Conservation (phyloP, 805 yeast genomes). For the Saccharomyces jurei region DNA sequence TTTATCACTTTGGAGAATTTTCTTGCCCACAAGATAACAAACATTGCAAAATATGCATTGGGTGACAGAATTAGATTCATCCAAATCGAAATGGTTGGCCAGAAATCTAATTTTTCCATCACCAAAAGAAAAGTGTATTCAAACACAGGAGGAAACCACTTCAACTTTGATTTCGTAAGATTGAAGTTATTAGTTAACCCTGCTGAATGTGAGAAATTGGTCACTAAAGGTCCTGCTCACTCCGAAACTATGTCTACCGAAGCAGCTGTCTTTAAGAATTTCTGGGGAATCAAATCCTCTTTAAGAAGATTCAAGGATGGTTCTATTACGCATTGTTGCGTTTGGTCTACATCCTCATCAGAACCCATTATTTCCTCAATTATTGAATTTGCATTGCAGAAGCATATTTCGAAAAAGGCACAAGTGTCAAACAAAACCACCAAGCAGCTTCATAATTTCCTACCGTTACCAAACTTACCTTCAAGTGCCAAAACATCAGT, state of each 20-base stretch:
- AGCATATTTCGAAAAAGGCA: constrained; percentile 47
- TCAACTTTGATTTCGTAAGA: constrained; percentile 31
- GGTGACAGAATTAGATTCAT: constrained; percentile 38
- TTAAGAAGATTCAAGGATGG: constrained; percentile 92
- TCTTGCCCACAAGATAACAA: constrained; percentile 51
- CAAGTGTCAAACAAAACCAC: constrained; percentile 30
- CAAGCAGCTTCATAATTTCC: constrained; percentile 39
- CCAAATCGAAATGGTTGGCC: constrained; percentile 30
- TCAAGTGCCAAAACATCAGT: constrained; percentile 48
- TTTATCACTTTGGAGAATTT: constrained; percentile 63
- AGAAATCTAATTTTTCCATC: constrained; percentile 27
- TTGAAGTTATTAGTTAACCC: constrained; percentile 67
- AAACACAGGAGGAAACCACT: constrained; percentile 16
- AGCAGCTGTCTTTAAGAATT: constrained; percentile 60
- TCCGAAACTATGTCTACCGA: constrained; percentile 45
- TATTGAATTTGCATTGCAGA: constrained; percentile 50
- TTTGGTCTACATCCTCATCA: constrained; percentile 56
- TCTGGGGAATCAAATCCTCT: constrained; percentile 86
- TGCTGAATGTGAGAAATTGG: constrained; percentile 66
- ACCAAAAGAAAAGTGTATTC: constrained; percentile 46
- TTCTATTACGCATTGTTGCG: constrained; percentile 78
- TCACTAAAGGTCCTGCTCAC: constrained; percentile 78
- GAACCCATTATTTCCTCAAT: constrained; percentile 63
- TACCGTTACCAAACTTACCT: constrained; percentile 56
- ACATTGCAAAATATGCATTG: constrained; percentile 48